These are phyloP conservation scores for Haplosporangium sp. DNA, from an alignment of 371 early-diverging fungal species.

Conservation along the genomic window DNA sequence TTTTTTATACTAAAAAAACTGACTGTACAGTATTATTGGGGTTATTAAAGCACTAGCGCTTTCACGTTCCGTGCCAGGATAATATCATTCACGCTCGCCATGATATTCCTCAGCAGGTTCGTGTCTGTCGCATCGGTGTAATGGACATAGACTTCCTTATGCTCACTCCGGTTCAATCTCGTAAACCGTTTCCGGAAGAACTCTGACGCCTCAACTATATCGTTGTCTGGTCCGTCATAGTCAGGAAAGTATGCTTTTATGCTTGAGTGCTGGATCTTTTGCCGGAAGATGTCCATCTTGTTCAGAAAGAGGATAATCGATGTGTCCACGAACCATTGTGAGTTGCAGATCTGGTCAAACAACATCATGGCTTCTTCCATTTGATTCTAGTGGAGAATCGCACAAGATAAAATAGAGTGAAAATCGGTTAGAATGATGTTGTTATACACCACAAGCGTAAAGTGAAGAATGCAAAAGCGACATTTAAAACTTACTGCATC, in stretches of 20 bases:
- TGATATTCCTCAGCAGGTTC: conserved; percentile 65
- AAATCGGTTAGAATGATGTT: too few species aligned
- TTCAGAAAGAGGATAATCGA: conserved; percentile 95
- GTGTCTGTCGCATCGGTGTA: conserved; percentile 74
- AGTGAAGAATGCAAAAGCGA: conserved; percentile 14
- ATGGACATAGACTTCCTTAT: conserved; percentile 68
- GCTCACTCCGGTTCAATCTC: conserved; percentile 65
- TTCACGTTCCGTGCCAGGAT: conserved; percentile 62
- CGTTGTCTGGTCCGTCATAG: conserved; percentile 67
- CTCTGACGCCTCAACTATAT: conserved; percentile 63
- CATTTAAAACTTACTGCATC: conserved; percentile 84
- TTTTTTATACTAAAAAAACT: too few species aligned
- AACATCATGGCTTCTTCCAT: conserved; percentile 96
- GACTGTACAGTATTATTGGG: too few species aligned
- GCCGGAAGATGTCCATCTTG: conserved; percentile 95
- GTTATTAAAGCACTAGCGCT: conserved; percentile 4
- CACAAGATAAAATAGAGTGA: neutral
- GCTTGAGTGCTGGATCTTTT: conserved; percentile 83
- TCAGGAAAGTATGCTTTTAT: conserved; percentile 91
- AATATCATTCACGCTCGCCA: conserved; percentile 69
- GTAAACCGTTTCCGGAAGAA: conserved; percentile 75
- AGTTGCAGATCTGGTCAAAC: conserved; percentile 96
- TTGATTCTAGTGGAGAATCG: conserved; percentile 53
- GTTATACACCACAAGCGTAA: too few species aligned
- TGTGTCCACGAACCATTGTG: conserved; percentile 92